Percentiles rank a stretch among this genome's conserved stretches.
phyloP scores from a whole-genome alignment of 768 basidiomycete species.

The Royoungia palumana region DNA sequence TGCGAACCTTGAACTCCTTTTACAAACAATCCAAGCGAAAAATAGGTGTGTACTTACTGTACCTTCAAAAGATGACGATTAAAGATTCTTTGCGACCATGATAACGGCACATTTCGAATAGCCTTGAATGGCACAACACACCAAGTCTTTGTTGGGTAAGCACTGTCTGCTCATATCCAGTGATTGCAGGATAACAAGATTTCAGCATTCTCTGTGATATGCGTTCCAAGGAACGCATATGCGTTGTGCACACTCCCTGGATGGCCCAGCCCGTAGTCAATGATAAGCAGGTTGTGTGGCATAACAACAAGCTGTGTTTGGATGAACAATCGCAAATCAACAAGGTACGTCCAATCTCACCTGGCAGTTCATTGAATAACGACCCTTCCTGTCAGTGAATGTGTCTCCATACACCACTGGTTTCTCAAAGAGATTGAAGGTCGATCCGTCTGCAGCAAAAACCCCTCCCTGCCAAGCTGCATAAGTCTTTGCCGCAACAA shows the following conservation, averaged over 20 bases:
- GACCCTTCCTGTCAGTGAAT: not conserved
- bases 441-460: not conserved
- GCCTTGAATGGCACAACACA: not conserved
- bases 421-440: not conserved
- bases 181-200: not conserved
- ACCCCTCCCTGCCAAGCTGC: not conserved
- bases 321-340: not conserved
- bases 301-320: slow-evolving; percentile 29
- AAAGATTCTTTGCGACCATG: not conserved
- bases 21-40: no score
- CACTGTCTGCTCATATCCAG: not conserved
- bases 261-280: slow-evolving; percentile 29
- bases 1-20: no score
- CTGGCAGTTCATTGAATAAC: not conserved
- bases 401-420: not conserved
- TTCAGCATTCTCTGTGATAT: not conserved
- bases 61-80: not conserved
- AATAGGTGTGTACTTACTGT: no score
- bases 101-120: no score
- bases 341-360: not conserved
- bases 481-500: not conserved
- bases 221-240: slow-evolving; percentile 1
- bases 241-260: slow-evolving; percentile 27
- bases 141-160: not conserved
- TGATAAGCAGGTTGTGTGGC: slow-evolving; percentile 24